phyloP scores from a whole-genome alignment of 176 grass and related monocot genomes.

The Zea mays region DNA sequence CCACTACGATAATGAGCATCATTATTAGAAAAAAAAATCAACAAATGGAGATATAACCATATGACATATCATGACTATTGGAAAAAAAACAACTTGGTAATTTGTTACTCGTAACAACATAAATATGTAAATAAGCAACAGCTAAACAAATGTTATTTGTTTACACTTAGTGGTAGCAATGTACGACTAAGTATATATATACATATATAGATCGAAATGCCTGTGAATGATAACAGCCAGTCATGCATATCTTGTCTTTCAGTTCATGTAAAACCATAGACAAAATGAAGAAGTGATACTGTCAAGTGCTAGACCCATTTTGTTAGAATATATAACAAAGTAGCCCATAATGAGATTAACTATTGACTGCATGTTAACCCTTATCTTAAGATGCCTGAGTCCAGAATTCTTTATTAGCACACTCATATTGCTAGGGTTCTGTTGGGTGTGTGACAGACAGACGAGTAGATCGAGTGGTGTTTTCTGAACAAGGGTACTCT shows the following conservation, averaged over 20 bases:
- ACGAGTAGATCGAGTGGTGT: not conserved
- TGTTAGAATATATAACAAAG: constrained; percentile 7
- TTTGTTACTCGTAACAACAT: constrained; percentile 20
- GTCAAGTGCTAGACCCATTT: not conserved
- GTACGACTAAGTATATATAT: not conserved
- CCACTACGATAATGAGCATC: constrained; percentile 62
- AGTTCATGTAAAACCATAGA: constrained; percentile 19
- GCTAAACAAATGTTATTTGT: constrained; percentile 12
- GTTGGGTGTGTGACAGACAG: not conserved
- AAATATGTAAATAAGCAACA: constrained; percentile 19
- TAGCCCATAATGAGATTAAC: constrained; percentile 17
- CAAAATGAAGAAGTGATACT: not conserved
- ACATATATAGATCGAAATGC: not conserved
- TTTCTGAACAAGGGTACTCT: not conserved
- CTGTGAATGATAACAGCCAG: constrained; percentile 7
- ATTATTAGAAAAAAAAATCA: constrained; percentile 27
- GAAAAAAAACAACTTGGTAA: constrained; percentile 14
- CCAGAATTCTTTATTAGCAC: not conserved
- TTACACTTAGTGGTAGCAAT: not conserved
- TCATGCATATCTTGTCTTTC: not conserved
- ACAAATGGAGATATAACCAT: constrained; percentile 5
- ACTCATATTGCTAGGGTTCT: not conserved
- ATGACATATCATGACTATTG: constrained; percentile 19
- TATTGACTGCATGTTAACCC: not conserved
- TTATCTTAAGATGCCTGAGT: constrained; percentile 11